phyloP scores from a whole-genome alignment of 2,329 filamentous ascomycete species.

The Harringtonia aguacate region DNA sequence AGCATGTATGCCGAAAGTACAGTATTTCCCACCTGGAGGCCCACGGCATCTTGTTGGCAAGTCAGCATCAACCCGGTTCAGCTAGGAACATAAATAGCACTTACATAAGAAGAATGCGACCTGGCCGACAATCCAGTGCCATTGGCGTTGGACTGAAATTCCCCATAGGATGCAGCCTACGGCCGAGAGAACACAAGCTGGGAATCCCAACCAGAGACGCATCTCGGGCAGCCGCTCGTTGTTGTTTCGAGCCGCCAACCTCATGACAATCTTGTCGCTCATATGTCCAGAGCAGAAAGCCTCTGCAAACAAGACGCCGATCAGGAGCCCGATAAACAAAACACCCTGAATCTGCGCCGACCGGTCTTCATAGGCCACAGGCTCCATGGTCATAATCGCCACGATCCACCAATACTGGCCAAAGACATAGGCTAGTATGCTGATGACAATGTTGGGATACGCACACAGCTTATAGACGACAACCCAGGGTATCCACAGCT shows the following conservation, averaged over 20 bases:
- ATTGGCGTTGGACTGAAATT: constrained; percentile 37
- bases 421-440: constrained; percentile 38
- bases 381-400: constrained; percentile 41
- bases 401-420: constrained; percentile 46
- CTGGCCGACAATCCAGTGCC: constrained; percentile 48
- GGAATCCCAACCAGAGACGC: constrained; percentile 45
- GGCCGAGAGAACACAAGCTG: constrained; percentile 34
- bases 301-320: constrained; percentile 41
- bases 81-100: constrained; percentile 8
- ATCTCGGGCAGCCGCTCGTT: constrained; percentile 36
- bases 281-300: constrained; percentile 39
- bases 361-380: constrained; percentile 38
- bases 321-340: constrained; percentile 39
- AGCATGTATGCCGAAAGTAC: constrained; percentile 41
- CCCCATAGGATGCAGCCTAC: constrained; percentile 44
- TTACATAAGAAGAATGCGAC: constrained; percentile 43
- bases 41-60: constrained; percentile 32
- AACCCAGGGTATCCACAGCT: constrained; percentile 27
- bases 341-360: constrained; percentile 38
- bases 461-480: constrained; percentile 36
- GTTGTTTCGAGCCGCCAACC: constrained; percentile 27
- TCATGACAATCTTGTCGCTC: constrained; percentile 39
- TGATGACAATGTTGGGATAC: constrained; percentile 31
- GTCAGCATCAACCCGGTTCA: background rate
- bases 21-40: constrained; percentile 47